phyloP scores from a whole-genome alignment of 768 basidiomycete species.

The Suillus subaureus region DNA sequence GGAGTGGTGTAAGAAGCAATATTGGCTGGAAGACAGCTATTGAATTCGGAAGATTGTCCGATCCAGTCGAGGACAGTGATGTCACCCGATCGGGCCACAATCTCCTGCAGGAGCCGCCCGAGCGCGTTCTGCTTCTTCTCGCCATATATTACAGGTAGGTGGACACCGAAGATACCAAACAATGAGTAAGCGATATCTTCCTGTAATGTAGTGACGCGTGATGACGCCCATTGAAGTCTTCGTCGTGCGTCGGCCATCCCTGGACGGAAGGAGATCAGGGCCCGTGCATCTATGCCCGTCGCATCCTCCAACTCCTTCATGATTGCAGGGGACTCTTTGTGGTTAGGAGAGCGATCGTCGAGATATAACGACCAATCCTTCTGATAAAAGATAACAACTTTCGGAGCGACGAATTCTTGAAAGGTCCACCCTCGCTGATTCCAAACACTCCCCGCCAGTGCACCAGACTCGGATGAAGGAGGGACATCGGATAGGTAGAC shows the following conservation, averaged over 20 bases:
- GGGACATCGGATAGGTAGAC: not conserved
- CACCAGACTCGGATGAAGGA: not conserved
- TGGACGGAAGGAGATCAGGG: not conserved
- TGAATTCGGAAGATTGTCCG: not conserved
- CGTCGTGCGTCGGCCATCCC: not conserved
- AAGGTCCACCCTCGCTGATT: not conserved
- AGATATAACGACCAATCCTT: not conserved
- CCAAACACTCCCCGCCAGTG: not conserved
- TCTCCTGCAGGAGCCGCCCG: not conserved
- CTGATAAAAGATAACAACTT: not conserved
- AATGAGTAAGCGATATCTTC: not conserved
- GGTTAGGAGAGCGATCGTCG: not conserved
- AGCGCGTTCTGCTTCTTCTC: not conserved
- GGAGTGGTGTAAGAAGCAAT: not conserved
- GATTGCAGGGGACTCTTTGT: not conserved
- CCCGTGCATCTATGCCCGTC: not conserved
- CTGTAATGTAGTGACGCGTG: not conserved
- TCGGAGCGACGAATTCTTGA: not conserved
- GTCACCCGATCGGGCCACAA: not conserved
- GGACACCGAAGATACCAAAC: not conserved
- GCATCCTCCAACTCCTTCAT: not conserved
- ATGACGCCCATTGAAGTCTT: not conserved
- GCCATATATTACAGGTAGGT: not conserved
- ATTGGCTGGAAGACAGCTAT: not conserved
- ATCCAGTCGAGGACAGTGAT: not conserved